Conservation (phyloP, 257 asterid species). For the Jacaranda copaia region DNA sequence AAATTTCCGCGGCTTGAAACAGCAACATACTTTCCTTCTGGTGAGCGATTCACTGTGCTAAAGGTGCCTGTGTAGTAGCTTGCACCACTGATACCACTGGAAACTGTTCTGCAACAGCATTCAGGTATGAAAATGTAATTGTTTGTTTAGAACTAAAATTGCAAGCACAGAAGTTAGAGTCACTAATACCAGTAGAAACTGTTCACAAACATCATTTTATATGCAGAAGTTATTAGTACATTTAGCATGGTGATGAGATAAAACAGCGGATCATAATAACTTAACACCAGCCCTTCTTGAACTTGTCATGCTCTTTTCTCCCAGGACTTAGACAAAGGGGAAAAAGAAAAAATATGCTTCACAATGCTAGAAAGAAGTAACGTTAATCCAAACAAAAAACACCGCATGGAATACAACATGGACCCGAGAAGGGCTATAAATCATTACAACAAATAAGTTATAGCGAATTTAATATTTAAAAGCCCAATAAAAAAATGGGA, state of each 20-base stretch:
- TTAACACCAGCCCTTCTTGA: too few species aligned
- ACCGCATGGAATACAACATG: neutral
- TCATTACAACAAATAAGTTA: neutral
- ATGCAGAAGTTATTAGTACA: constrained; percentile 12
- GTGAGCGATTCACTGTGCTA: constrained; percentile 91
- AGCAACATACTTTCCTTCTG: constrained; percentile 95
- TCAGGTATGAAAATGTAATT: constrained; percentile 36
- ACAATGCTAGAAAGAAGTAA: neutral
- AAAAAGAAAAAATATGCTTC: neutral
- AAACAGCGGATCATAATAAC: too few species aligned
- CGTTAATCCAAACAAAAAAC: neutral
- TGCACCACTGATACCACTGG: constrained; percentile 99
- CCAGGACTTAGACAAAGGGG: too few species aligned
- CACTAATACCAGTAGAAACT: constrained; percentile 2
- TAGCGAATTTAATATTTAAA: neutral
- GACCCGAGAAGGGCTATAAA: neutral
- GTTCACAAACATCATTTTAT: neutral
- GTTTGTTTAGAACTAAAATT: constrained; percentile 33
- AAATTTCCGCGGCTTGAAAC: constrained; percentile 99
- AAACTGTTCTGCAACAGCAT: constrained; percentile 92
- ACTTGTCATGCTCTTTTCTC: too few species aligned
- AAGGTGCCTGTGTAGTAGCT: constrained; percentile 98
- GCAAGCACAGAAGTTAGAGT: constrained; percentile 12
- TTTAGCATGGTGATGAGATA: too few species aligned
- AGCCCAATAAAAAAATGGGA: neutral